Base-by-base conservation (phyloP, 139 green algal genomes). In the Asterochloris sp. region DNA sequence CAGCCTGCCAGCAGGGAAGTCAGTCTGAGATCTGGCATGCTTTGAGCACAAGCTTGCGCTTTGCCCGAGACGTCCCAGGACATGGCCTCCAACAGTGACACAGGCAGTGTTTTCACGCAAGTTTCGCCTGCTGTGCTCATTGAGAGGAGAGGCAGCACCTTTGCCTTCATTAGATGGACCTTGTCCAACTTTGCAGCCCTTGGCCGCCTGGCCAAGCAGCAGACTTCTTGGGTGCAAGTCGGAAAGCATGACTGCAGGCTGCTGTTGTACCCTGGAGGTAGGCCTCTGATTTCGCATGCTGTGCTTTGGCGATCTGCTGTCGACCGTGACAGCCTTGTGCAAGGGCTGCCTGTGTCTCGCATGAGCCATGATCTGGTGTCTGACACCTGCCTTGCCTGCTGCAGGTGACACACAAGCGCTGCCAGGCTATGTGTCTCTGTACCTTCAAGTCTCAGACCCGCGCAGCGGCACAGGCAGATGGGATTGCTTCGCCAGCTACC, bases 401-500 rank as follows among this genome's bases (percentile, higher is more conserved):
- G 29, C 80, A 88, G 89, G 90, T 28, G 89, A 93, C 77, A 89
- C 88, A 19, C 91, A 93, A 73, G 88, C 89, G 9, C 75, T 93
- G 69, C 87, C 89, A 63, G 88, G 89, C 28, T 93, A 92, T 63
- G 81, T 92, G 19, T 91, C 85, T 17, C 77, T 94, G 8, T 92
- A 92, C 76, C 74, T 84, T 26, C 84, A 87, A 77, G 78, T 87
- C 38, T 81, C 74, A 26, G 84, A 85, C 75, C 82, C 83, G 12
- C 71, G 75, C 15, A 80, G 63, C 19, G 82, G 76, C 17, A 78
- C 73, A 63, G 38, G 79, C 54, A 91, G 90, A 62, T 93, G 88
- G 90, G 89, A 94, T 69, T 91, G 86, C 86, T 94, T 93, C 78
- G 88, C 88, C 23, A 90, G 80, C 78, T 92, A 93, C 66, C 84